These are phyloP conservation scores for Tremella yokohamensis DNA, from an alignment of 768 basidiomycete genomes.

Conservation along the genomic window DNA sequence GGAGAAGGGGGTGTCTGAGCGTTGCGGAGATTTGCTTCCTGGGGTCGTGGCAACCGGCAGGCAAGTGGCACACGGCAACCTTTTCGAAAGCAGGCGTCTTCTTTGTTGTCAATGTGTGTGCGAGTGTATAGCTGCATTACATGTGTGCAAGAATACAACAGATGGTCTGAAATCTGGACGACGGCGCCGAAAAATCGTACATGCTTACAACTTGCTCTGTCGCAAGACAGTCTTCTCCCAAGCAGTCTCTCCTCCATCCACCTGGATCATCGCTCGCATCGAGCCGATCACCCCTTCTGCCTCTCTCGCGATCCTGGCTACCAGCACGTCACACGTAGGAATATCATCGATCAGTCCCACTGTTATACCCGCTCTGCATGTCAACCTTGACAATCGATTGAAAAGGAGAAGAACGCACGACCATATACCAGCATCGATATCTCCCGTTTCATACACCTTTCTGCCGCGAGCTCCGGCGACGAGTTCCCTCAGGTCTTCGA, in stretches of 20 bases:
- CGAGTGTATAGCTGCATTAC: no score
- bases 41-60: no score
- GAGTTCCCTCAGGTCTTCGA: slow-evolving; percentile 71
- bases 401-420: slow-evolving; percentile 37
- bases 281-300: slow-evolving; percentile 63
- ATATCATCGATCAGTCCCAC: slow-evolving; percentile 68
- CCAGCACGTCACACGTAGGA: slow-evolving; percentile 71
- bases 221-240: slow-evolving; percentile 11
- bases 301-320: slow-evolving; percentile 68
- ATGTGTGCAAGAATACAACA: no score
- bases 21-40: no score
- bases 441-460: slow-evolving; percentile 70
- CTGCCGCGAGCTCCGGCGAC: slow-evolving; percentile 53
- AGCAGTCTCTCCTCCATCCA: slow-evolving; percentile 12
- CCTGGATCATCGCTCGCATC: slow-evolving; percentile 17
- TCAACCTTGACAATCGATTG: neutral
- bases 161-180: no score
- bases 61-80: no score
- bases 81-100: no score
- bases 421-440: slow-evolving; percentile 86
- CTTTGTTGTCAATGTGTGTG: no score
- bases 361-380: slow-evolving; percentile 44
- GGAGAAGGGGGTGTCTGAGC: no score
- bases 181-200: no score
- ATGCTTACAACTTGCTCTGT: slow-evolving; percentile 20